Percentiles rank a stretch among this genome's conserved stretches.
phyloP scores from a whole-genome alignment of 202 grass and related monocot genomes.

The Thinopyrum obtusiflorum region DNA sequence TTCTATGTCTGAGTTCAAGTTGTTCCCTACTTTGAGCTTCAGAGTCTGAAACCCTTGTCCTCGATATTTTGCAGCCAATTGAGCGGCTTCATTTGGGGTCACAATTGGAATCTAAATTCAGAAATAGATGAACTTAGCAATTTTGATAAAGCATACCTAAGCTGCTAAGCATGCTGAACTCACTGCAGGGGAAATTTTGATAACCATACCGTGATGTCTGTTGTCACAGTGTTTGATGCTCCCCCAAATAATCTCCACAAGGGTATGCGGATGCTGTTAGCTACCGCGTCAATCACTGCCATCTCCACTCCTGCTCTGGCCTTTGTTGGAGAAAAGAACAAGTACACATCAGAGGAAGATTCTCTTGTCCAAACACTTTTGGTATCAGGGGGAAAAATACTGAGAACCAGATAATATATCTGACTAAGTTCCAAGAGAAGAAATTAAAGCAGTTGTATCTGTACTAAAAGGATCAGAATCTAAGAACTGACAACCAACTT shows the following conservation, averaged over 20 bases:
- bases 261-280: slow-evolving; percentile 82
- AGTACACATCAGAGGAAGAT: background rate
- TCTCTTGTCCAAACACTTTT: background rate
- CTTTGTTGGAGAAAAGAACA: slow-evolving; percentile 46
- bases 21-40: slow-evolving; percentile 90
- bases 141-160: background rate
- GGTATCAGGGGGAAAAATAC: too few species aligned
- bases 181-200: background rate
- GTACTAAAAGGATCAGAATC: background rate
- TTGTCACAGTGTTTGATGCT: slow-evolving; percentile 67
- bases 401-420: background rate
- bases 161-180: background rate
- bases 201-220: slow-evolving; percentile 76
- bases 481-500: background rate
- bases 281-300: slow-evolving; percentile 89
- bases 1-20: slow-evolving; percentile 76
- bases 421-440: background rate
- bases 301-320: slow-evolving; percentile 91
- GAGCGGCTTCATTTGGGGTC: slow-evolving; percentile 72
- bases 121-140: background rate
- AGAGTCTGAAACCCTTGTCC: slow-evolving; percentile 82
- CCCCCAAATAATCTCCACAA: slow-evolving; percentile 95
- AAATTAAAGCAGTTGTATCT: background rate
- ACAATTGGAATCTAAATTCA: slow-evolving; percentile 84
- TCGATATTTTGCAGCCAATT: slow-evolving; percentile 76